phyloP scores from a whole-genome alignment of 148 eudicot genomes.

The Pharnaceum exiguum region DNA sequence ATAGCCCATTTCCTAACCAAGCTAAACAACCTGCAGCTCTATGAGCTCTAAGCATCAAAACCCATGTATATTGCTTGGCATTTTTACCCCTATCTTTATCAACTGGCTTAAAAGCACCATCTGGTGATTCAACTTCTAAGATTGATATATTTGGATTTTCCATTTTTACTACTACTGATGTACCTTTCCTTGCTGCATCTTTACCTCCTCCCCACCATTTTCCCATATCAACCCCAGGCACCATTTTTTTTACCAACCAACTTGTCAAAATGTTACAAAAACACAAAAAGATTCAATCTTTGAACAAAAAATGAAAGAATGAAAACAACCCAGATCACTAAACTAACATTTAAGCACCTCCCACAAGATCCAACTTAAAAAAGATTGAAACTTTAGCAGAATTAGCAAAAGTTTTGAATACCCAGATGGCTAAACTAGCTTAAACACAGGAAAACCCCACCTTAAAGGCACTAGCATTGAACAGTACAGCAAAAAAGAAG shows the following conservation, averaged over 20 bases:
- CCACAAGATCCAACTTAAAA: not conserved
- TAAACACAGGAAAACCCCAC: not conserved
- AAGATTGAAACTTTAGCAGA: not conserved
- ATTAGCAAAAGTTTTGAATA: slow-evolving; percentile 4
- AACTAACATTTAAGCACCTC: not conserved
- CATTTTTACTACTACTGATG: slow-evolving; percentile 55
- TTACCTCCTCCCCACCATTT: slow-evolving; percentile 34
- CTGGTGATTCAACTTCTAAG: slow-evolving; percentile 42
- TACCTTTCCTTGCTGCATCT: slow-evolving; percentile 41
- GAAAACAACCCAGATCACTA: slow-evolving; percentile 22
- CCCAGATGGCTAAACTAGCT: slow-evolving; percentile 13
- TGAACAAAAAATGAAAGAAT: not conserved
- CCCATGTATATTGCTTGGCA: slow-evolving; percentile 59
- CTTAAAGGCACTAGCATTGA: slow-evolving; percentile 18
- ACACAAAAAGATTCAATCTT: too few species aligned
- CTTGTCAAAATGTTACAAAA: not conserved
- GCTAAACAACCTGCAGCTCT: slow-evolving; percentile 51
- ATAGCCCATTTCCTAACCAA: slow-evolving; percentile 46
- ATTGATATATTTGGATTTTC: slow-evolving; percentile 48
- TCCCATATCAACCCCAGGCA: slow-evolving; percentile 23
- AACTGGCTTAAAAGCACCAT: slow-evolving; percentile 30
- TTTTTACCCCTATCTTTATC: slow-evolving; percentile 44
- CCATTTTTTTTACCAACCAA: not conserved
- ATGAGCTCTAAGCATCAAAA: slow-evolving; percentile 48
- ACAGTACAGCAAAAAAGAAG: slow-evolving; percentile 7